phyloP scores from a whole-genome alignment of 2,329 filamentous ascomycete genomes.

The Alternaria sp. region DNA sequence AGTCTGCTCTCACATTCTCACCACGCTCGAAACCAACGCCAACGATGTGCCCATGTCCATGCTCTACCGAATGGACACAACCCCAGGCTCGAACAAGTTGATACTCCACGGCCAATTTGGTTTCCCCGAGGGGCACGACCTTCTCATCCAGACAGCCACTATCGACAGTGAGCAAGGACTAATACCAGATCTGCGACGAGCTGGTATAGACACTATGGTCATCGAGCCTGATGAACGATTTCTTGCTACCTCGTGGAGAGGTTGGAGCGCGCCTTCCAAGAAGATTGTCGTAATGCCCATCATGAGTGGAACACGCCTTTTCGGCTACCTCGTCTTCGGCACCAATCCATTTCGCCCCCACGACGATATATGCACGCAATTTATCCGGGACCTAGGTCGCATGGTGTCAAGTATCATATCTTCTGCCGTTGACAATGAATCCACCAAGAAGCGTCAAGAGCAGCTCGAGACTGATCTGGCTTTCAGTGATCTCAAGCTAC shows the following conservation, averaged over 20 bases:
- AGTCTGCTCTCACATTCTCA: constrained; percentile 36
- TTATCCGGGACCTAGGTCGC: constrained; percentile 38
- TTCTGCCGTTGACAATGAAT: constrained; percentile 28
- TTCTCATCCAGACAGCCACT: constrained; percentile 29
- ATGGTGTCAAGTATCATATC: constrained; percentile 41
- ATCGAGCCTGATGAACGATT: constrained; percentile 42
- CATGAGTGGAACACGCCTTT: constrained; percentile 25
- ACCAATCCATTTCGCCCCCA: constrained; percentile 45
- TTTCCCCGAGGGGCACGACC: constrained; percentile 32
- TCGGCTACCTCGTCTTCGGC: constrained; percentile 42
- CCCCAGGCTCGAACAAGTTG: constrained; percentile 13
- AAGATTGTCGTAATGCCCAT: constrained; percentile 38
- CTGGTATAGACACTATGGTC: constrained; percentile 24
- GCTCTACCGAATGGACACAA: constrained; percentile 33
- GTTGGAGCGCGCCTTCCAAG: constrained; percentile 33
- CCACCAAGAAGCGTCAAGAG: constrained; percentile 31
- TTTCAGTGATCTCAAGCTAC: constrained; percentile 42
- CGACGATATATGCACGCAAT: constrained; percentile 41
- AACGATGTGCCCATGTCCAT: constrained; percentile 41
- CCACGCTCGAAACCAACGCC: constrained; percentile 33
- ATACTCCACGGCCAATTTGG: constrained; percentile 36
- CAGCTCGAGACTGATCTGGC: constrained; percentile 44
- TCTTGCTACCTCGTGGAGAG: constrained; percentile 33
- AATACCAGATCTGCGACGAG: constrained; percentile 36
- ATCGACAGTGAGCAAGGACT: constrained; percentile 34